These are phyloP conservation scores for Fusarium begoniae DNA, from an alignment of 2,329 filamentous ascomycete species.

Conservation along the genomic window DNA sequence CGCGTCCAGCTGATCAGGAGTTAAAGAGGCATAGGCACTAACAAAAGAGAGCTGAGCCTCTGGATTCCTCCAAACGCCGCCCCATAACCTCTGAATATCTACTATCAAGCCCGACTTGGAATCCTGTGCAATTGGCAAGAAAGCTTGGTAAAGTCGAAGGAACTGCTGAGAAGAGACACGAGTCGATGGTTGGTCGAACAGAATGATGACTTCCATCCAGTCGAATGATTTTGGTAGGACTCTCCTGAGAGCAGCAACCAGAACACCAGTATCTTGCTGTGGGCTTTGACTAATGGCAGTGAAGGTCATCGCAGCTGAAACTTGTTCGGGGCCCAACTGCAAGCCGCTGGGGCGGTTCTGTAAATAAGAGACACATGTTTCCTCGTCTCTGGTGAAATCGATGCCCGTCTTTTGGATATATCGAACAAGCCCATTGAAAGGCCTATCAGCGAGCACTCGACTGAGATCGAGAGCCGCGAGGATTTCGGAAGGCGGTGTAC, in stretches of 20 bases:
- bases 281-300: slow-evolving; percentile 67
- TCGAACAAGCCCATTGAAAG: slow-evolving; percentile 66
- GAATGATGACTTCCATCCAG: slow-evolving; percentile 77
- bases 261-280: slow-evolving; percentile 59
- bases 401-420: slow-evolving; percentile 79
- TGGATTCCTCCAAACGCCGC: slow-evolving; percentile 85
- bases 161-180: slow-evolving; percentile 84
- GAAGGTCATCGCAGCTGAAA: slow-evolving; percentile 81
- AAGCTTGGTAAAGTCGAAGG: slow-evolving; percentile 78
- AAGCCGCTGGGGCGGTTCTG: slow-evolving; percentile 62
- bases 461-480: slow-evolving; percentile 75
- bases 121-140: slow-evolving; percentile 76
- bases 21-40: slow-evolving; percentile 82
- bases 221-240: slow-evolving; percentile 70
- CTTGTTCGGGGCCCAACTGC: slow-evolving; percentile 81
- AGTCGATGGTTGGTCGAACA: slow-evolving; percentile 82
- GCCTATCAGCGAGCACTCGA: slow-evolving; percentile 69
- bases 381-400: slow-evolving; percentile 78
- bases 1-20: slow-evolving; percentile 80
- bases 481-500: slow-evolving; percentile 74
- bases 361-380: slow-evolving; percentile 67
- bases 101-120: slow-evolving; percentile 55
- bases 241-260: slow-evolving; percentile 71
- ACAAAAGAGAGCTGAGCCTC: slow-evolving; percentile 95
- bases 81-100: slow-evolving; percentile 91